Base-by-base conservation (phyloP, 78 protist genomes). In the Cavenderia fasciculata region DNA sequence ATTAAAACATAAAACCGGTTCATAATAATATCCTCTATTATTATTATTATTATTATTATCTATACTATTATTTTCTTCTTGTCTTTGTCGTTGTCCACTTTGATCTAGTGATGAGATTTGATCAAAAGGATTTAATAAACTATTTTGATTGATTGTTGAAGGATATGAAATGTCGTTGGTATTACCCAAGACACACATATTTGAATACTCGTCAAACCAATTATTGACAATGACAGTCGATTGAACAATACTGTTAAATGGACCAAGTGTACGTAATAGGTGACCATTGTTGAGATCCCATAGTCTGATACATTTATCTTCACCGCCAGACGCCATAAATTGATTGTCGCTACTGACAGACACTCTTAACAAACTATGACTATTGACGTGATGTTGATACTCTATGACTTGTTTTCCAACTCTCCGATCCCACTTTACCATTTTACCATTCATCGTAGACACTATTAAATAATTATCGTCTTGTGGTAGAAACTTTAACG, bases 391-490 rank as follows among this genome's bases (percentile, higher is more conserved):
- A 27, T 38, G 11, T 41, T 36, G 40, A 68, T 82, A 82, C 8
- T 57, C 25, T 14, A 59, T 14, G 4, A 65, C 62, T 23, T 4
- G 8, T 31, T 44, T 82, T n/a, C 23, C 43, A 0, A 68, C 52
- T 68, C 90, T 51, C 59, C 40, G 23, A 44, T 82, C 90, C 90
- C 71, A 82, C 72, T 27, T 65, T 56, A 38, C 36, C 54, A 66
- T 19, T 19, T 38, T 38, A 23, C 87, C 78, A 82, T 66, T 56
- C 52, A 82, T 40, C 29, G 90, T 54, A 1, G 77, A 54, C 16
- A 68, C 69, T 21, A 82, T 40, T 27, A 82, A 14, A 41, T 82
- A 82, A 23, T 82, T 82, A 56, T 82, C 90, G 44, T 82, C 90
- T 23, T 14, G 4, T 31, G 16, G 0, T 49, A 82, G 36, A 2